Conservation (phyloP, 306 rosid species). For the Casuarina equisetifolia region DNA sequence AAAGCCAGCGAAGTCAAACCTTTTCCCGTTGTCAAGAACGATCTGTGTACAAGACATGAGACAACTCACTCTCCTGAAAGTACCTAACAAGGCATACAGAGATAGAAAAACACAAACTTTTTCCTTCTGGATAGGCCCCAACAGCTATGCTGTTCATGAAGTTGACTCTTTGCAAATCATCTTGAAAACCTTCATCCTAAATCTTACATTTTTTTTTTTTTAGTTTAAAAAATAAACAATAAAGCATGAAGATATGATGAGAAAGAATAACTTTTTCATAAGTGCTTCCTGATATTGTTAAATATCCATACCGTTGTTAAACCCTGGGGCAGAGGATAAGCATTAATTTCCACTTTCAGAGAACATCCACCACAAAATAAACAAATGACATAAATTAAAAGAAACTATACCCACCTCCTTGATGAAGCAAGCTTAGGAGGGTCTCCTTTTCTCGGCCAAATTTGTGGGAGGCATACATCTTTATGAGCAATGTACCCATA, state of each 20-base stretch:
- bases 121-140: not conserved
- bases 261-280: not conserved
- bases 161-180: not conserved
- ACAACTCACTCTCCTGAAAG: no score
- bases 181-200: no score
- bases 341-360: not conserved
- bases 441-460: slow-evolving; percentile 68
- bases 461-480: slow-evolving; percentile 75
- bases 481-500: slow-evolving; percentile 62
- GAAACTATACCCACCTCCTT: slow-evolving; percentile 46
- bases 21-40: not conserved
- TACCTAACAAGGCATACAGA: not conserved
- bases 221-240: not conserved
- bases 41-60: not conserved
- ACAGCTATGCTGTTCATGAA: not conserved
- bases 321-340: not conserved
- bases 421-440: slow-evolving; percentile 55
- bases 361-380: not conserved
- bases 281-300: not conserved
- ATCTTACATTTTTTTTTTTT: not conserved
- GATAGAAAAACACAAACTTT: not conserved
- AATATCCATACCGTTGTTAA: not conserved
- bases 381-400: not conserved
- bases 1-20: not conserved
- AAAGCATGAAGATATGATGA: not conserved